Evolutionary conservation across 208 protist species (phyloP), one percentile per base, ranked within the genome.

Genomic region (Leptomonas pyrrhocoris): DNA sequence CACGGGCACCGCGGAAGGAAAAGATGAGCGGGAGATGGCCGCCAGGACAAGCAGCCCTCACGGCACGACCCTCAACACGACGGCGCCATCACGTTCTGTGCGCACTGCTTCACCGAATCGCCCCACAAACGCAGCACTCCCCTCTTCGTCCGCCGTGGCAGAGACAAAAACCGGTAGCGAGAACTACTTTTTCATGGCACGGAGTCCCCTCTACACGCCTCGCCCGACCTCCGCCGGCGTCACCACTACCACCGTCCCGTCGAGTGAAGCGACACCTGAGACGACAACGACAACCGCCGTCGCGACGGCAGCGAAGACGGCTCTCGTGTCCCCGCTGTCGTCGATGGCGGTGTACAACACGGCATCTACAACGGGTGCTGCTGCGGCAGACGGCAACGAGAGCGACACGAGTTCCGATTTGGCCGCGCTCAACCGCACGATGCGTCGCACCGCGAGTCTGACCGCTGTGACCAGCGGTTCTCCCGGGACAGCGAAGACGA

Each of bases 161-260:
- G 19, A 9, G 7, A 5, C 56, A 16, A 38, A 28, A 13, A 45
- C 27, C 12, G n/a, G 30, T 21, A 55, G 4, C 18, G 60, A 65
- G 2, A 25, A 4, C 18, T 55, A 45, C 21, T 25, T 45, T 2
- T 27, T 55, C 30, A 25, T 55, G 46, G 43, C 60, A 15, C 60
- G 60, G 7, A 65, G 60, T n/a, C 60, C 60, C 15, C 46, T 65
- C 2, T 65, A 65, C 46, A 28, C 30, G 12, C 23, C 38, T 18
- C 34, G 54, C 11, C 40, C 18, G 28, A n/a, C n/a, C n/a, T n/a
- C n/a, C n/a, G n/a, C n/a, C n/a, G n/a, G n/a, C n/a, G 2, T 38
- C 1, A 36, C 56, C 1, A 9, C 56, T n/a, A 18, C 56, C 12
- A 9, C 56, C 8, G 9, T 38, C 12, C 21, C 15, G 5, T 28